These are phyloP conservation scores for Pichia sorboxylosa DNA, from an alignment of 1,139 yeast genomes.

Conservation along the genomic window DNA sequence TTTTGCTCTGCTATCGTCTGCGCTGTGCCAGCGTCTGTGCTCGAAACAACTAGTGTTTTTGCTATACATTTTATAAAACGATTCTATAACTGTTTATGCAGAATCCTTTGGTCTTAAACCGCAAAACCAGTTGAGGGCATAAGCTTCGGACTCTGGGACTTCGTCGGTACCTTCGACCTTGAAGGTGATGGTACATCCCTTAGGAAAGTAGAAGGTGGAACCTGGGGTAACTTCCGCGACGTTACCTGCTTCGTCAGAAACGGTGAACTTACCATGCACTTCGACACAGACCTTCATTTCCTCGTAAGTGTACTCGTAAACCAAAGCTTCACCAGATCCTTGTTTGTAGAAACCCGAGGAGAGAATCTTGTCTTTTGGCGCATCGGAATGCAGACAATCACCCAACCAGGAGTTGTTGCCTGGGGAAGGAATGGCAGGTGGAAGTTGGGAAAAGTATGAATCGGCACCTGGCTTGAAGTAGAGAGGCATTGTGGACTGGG, in stretches of 20 bases:
- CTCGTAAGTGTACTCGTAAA: conserved; percentile 52
- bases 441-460: conserved; percentile 36
- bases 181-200: conserved; percentile 59
- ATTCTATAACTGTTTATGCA: conserved; percentile 12
- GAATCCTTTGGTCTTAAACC: conserved; percentile 44
- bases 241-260: conserved; percentile 53
- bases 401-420: conserved; percentile 57
- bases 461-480: conserved; percentile 39
- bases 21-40: too few relatives aligned
- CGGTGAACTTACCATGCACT: conserved; percentile 51
- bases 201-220: conserved; percentile 56
- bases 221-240: conserved; percentile 49
- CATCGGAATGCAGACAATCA: conserved; percentile 47
- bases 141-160: conserved; percentile 36
- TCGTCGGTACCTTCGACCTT: conserved; percentile 28
- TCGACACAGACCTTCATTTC: conserved; percentile 62
- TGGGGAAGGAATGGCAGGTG: conserved; percentile 34
- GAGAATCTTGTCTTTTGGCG: conserved; percentile 44
- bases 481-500: conserved; percentile 52
- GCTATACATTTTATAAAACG: too few relatives aligned
- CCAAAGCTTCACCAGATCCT: conserved; percentile 56
- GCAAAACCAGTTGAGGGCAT: conserved; percentile 53
- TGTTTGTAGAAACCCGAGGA: conserved; percentile 59
- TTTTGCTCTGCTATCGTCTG: background rate
- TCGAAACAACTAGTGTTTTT: too few relatives aligned